Conservation (phyloP, 75 land plant species). For the Azolla pinnata region DNA sequence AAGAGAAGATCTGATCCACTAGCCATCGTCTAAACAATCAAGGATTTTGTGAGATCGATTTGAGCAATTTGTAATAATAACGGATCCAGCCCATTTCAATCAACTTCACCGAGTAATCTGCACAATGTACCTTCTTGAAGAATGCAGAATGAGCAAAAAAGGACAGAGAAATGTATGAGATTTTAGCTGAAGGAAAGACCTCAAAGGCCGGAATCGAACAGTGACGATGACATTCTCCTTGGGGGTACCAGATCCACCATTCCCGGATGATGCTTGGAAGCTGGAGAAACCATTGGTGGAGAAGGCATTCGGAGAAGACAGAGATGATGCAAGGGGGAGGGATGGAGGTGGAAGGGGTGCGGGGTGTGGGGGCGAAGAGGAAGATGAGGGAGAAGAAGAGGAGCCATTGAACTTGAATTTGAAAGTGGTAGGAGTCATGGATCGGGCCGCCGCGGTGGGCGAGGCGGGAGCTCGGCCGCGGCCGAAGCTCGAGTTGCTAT, state of each 20-base stretch:
- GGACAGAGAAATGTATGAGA: background rate
- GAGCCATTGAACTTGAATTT: slow-evolving; percentile 21
- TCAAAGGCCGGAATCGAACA: slow-evolving; percentile 84
- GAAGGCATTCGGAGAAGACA: slow-evolving; percentile 8
- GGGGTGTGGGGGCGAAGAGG: slow-evolving; percentile 12
- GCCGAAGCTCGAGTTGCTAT: too few relatives aligned
- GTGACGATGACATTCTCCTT: slow-evolving; percentile 88
- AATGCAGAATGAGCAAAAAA: background rate
- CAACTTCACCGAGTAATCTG: background rate
- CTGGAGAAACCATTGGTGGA: slow-evolving; percentile 20
- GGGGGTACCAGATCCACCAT: slow-evolving; percentile 21
- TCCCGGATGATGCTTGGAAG: slow-evolving; percentile 22
- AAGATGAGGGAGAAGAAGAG: slow-evolving; percentile 12
- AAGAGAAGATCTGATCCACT: background rate
- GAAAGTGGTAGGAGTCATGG: slow-evolving; percentile 15
- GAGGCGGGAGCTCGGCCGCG: too few relatives aligned
- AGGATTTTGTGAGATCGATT: background rate
- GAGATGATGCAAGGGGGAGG: slow-evolving; percentile 5
- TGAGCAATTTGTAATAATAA: background rate
- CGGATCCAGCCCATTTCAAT: background rate
- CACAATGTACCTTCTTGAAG: background rate
- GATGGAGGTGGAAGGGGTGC: slow-evolving; percentile 9
- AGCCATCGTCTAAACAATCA: background rate
- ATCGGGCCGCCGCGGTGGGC: too few relatives aligned
- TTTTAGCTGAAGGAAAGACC: slow-evolving; percentile 22